Evolutionary conservation across 2,329 filamentous ascomycete genomes (phyloP).

Genomic region (Diaporthe citri): DNA sequence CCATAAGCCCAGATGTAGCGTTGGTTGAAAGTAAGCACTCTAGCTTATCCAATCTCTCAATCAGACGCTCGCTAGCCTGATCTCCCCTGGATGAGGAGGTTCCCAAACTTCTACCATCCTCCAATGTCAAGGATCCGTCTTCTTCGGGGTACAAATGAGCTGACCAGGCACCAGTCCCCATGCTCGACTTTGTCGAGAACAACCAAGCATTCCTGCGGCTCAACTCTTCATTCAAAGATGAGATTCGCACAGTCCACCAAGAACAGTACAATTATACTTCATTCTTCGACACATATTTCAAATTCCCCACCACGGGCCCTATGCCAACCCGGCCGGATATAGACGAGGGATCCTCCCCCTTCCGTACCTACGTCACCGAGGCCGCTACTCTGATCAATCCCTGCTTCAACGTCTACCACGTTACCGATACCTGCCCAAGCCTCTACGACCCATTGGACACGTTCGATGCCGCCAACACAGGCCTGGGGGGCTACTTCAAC

Average conservation of each 20-base stretch:
- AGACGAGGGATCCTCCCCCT: constrained; percentile 66
- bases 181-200: constrained; percentile 69
- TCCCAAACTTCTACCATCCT: neutral
- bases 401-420: constrained; percentile 80
- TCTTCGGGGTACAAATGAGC: neutral
- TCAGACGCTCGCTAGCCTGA: neutral
- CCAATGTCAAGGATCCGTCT: neutral
- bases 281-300: constrained; percentile 69
- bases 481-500: constrained; percentile 74
- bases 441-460: constrained; percentile 74
- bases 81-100: neutral
- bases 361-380: constrained; percentile 62
- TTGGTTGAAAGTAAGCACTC: constrained; percentile 51
- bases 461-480: constrained; percentile 67
- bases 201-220: constrained; percentile 70
- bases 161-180: constrained; percentile 55
- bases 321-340: constrained; percentile 60
- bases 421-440: constrained; percentile 72
- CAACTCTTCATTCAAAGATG: constrained; percentile 65
- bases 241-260: constrained; percentile 67
- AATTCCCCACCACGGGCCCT: constrained; percentile 73
- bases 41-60: constrained; percentile 51
- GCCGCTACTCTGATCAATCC: constrained; percentile 72
- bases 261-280: constrained; percentile 70
- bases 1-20: constrained; percentile 12